Conservation (phyloP, 441 rosid species). For the Erysimum cheiri region DNA sequence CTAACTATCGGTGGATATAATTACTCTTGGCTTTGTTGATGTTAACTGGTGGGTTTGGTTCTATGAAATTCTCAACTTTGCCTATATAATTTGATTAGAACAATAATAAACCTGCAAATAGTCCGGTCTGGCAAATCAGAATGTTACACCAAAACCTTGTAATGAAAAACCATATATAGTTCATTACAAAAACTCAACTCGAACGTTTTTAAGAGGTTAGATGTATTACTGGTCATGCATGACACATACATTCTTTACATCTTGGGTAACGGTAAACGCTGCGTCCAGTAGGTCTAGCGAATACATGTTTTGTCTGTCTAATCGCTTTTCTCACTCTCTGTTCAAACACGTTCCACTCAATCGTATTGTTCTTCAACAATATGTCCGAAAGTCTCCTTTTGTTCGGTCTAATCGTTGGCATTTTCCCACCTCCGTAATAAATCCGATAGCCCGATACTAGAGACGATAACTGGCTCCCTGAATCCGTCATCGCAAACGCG, state of each 20-base stretch:
- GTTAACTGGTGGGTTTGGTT: background rate
- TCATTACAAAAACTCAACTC: background rate
- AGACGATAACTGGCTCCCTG: constrained; percentile 93
- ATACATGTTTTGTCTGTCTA: constrained; percentile 89
- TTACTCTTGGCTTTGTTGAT: background rate
- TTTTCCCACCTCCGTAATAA: constrained; percentile 85
- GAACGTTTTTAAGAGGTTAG: background rate
- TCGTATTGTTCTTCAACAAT: constrained; percentile 69
- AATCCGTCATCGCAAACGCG: constrained; percentile 98
- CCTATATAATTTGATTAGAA: background rate
- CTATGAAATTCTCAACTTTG: background rate
- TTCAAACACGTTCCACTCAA: constrained; percentile 86
- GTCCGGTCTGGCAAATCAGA: background rate
- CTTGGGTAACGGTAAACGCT: constrained; percentile 85
- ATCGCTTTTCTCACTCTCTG: constrained; percentile 87
- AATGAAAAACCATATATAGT: background rate
- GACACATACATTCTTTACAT: constrained; percentile 89
- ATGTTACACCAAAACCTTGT: background rate
- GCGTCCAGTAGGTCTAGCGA: constrained; percentile 74
- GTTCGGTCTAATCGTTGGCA: constrained; percentile 95
- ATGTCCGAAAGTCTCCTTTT: constrained; percentile 80
- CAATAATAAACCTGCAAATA: background rate
- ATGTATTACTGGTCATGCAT: constrained; percentile 16
- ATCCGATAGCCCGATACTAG: constrained; percentile 89
- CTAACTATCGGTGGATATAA: background rate